phyloP scores from a whole-genome alignment of 805 yeast species.

The Sporopachydermia quercuum region DNA sequence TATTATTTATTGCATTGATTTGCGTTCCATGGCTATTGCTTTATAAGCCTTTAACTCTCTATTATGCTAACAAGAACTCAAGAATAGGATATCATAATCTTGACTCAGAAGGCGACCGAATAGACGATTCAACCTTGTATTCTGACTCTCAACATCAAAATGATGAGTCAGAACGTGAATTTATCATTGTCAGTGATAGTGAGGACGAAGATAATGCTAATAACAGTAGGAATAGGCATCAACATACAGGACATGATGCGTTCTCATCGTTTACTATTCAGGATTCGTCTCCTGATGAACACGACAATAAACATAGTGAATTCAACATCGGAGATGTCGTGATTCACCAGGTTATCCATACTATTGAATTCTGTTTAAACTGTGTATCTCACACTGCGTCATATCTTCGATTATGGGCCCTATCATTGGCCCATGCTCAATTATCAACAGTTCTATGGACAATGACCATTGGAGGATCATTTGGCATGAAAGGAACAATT shows the following conservation, averaged over 20 bases:
- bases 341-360: constrained; percentile 69
- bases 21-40: constrained; percentile 67
- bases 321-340: constrained; percentile 50
- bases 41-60: constrained; percentile 46
- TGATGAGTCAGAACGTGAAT: too few relatives aligned
- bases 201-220: constrained; percentile 3
- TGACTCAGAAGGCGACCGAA: constrained; percentile 1
- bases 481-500: constrained; percentile 34
- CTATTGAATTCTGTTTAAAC: constrained; percentile 66
- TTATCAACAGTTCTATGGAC: constrained; percentile 60
- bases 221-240: constrained; percentile 12
- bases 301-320: constrained; percentile 26
- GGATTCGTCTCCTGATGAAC: too few relatives aligned
- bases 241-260: constrained; percentile 27
- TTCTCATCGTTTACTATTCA: too few relatives aligned
- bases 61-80: constrained; percentile 21
- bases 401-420: constrained; percentile 64
- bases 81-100: constrained; percentile 15
- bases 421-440: constrained; percentile 71
- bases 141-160: too few relatives aligned
- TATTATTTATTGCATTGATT: constrained; percentile 42
- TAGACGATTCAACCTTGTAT: too few relatives aligned
- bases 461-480: constrained; percentile 56
- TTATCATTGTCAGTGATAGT: too few relatives aligned
- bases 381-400: constrained; percentile 75